phyloP scores from a whole-genome alignment of 2,329 filamentous ascomycete genomes.

The Xylaria digitata region DNA sequence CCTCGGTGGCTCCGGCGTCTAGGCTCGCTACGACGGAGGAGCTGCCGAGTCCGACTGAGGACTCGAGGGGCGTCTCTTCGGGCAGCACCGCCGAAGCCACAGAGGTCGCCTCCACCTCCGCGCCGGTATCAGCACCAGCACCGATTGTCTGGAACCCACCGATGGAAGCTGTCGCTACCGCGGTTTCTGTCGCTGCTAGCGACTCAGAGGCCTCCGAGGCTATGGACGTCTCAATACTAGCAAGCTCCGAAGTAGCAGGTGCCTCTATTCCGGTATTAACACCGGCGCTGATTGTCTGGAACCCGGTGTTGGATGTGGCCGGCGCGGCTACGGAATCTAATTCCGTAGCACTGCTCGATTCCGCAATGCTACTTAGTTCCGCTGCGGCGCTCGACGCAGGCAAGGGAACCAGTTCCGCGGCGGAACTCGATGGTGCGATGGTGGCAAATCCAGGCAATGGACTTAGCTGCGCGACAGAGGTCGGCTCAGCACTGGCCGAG shows the following conservation, averaged over 20 bases:
- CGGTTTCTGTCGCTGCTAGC: slow-evolving; percentile 8
- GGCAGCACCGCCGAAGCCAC: slow-evolving; percentile 23
- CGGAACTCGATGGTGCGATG: slow-evolving; percentile 5
- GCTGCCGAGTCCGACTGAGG: slow-evolving; percentile 1
- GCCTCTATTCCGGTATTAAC: not conserved
- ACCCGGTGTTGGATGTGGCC: slow-evolving; percentile 1
- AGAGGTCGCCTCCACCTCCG: slow-evolving; percentile 12
- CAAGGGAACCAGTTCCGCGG: slow-evolving; percentile 1
- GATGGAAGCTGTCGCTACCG: slow-evolving; percentile 24
- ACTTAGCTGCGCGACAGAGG: not conserved
- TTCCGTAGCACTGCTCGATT: not conserved
- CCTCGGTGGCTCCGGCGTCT: not conserved
- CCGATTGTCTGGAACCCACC: slow-evolving; percentile 39
- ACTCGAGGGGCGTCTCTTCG: slow-evolving; percentile 31
- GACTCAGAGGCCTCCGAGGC: slow-evolving; percentile 19
- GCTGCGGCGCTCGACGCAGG: not conserved
- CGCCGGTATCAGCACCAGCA: not conserved
- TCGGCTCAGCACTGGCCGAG: slow-evolving; percentile 4
- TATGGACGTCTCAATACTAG: slow-evolving; percentile 11
- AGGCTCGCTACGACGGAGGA: slow-evolving; percentile 1
- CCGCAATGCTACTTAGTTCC: slow-evolving; percentile 2
- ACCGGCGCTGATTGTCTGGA: slow-evolving; percentile 20
- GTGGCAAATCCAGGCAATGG: slow-evolving; percentile 17
- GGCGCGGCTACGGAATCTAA: not conserved
- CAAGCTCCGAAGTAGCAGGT: slow-evolving; percentile 14